These are phyloP conservation scores for Colletotrichum cuscutae DNA, from an alignment of 2,329 filamentous ascomycete genomes.

Conservation along the genomic window DNA sequence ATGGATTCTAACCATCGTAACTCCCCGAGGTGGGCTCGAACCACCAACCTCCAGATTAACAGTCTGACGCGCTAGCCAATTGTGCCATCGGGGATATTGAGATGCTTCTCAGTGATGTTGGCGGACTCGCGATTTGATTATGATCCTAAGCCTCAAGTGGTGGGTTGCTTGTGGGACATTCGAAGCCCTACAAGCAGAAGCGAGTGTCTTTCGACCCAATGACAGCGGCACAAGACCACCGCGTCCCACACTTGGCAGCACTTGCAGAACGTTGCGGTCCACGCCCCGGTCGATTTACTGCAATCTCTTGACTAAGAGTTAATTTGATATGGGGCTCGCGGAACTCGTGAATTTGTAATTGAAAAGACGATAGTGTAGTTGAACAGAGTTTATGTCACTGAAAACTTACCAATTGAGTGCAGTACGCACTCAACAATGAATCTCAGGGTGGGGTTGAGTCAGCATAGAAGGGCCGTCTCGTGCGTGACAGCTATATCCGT, in stretches of 20 bases:
- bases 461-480: too few species aligned
- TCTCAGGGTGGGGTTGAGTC: not conserved
- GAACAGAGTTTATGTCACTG: not conserved
- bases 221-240: not conserved
- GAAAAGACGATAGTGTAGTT: not conserved
- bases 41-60: conserved; percentile 36
- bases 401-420: not conserved
- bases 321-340: too few species aligned
- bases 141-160: not conserved
- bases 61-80: conserved; percentile 36
- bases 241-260: not conserved
- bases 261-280: not conserved
- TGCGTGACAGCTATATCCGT: not conserved
- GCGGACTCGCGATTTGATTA: not conserved
- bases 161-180: conserved; percentile 3
- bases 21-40: conserved; percentile 30
- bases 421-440: not conserved
- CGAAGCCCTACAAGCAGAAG: conserved; percentile 6
- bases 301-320: too few species aligned
- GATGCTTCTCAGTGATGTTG: not conserved
- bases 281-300: not conserved
- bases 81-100: conserved; percentile 32
- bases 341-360: not conserved
- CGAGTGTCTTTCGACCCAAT: not conserved
- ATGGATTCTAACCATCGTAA: not conserved